Evolutionary conservation across 2,329 filamentous ascomycete species (phyloP).

Genomic region (Verruconis gallopava): DNA sequence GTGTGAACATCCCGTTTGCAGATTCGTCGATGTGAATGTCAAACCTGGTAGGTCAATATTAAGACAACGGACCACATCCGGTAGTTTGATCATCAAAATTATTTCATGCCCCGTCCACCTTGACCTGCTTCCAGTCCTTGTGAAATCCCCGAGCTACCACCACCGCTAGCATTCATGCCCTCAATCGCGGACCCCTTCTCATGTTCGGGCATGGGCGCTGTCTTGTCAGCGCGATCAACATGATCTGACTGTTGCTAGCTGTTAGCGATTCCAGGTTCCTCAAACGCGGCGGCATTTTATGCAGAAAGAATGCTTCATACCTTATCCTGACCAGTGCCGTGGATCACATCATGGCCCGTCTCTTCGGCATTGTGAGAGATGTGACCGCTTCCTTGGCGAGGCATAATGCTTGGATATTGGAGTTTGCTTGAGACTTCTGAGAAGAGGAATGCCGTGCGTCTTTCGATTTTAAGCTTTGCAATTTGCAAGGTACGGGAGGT

Average conservation of each 20-base stretch:
- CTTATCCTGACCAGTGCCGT: conserved; percentile 9
- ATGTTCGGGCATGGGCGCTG: conserved; percentile 34
- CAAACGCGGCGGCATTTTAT: neutral
- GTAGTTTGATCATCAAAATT: neutral
- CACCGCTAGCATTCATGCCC: conserved; percentile 31
- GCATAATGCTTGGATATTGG: conserved; percentile 8
- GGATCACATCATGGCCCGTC: conserved; percentile 7
- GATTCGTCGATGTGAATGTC: no score
- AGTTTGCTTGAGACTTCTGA: neutral
- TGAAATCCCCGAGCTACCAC: conserved; percentile 29
- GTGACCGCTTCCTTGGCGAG: conserved; percentile 10
- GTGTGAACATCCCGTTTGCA: neutral
- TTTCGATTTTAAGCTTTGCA: neutral
- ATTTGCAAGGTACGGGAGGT: no score
- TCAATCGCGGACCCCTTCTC: conserved; percentile 33
- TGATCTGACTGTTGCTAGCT: conserved; percentile 16
- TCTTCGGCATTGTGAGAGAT: conserved; percentile 4
- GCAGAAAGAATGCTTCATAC: conserved; percentile 1
- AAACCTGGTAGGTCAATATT: no score
- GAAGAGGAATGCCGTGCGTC: neutral
- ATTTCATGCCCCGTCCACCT: conserved; percentile 18
- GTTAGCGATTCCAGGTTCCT: neutral
- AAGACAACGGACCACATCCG: neutral
- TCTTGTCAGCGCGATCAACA: conserved; percentile 38
- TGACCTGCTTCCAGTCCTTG: conserved; percentile 30